These are phyloP conservation scores for Candida rishiriensis DNA, from an alignment of 805 yeast genomes.

Conservation along the genomic window DNA sequence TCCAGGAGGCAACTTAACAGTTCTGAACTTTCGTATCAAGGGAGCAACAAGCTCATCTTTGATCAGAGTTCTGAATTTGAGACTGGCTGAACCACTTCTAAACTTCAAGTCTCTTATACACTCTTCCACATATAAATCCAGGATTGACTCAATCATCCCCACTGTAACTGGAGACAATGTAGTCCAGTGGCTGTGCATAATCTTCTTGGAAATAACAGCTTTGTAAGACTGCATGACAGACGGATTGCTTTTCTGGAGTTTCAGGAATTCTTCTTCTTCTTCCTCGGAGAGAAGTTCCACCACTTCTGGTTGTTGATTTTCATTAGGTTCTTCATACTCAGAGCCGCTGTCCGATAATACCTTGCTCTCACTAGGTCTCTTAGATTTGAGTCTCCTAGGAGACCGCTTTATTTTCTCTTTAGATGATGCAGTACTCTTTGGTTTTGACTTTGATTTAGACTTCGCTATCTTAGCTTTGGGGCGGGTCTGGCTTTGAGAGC, in stretches of 20 bases:
- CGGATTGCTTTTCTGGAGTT: constrained; percentile 1
- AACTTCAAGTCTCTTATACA: constrained; percentile 11
- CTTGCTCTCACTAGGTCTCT: not conserved
- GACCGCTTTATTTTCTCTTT: not conserved
- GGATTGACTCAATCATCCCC: constrained; percentile 10
- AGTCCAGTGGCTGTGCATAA: constrained; percentile 19
- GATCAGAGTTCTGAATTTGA: constrained; percentile 17
- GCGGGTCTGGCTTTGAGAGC: not conserved
- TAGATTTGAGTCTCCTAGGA: not conserved
- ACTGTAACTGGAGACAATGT: constrained; percentile 13
- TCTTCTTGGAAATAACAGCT: constrained; percentile 7
- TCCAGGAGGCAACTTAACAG: constrained; percentile 23
- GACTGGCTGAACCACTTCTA: constrained; percentile 12
- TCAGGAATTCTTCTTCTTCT: constrained; percentile 6
- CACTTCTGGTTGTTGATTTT: not conserved
- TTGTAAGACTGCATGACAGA: constrained; percentile 10
- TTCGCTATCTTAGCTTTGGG: not conserved
- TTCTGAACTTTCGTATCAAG: constrained; percentile 16
- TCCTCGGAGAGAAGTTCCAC: constrained; percentile 2
- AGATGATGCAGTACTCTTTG: not conserved
- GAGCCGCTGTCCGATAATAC: not conserved
- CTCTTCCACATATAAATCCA: constrained; percentile 19
- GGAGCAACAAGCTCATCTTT: constrained; percentile 19
- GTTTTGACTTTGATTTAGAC: not conserved
- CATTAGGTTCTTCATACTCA: not conserved